Conservation (phyloP, 1,284 basidiomycete species). For the Pholiota adiposa region DNA sequence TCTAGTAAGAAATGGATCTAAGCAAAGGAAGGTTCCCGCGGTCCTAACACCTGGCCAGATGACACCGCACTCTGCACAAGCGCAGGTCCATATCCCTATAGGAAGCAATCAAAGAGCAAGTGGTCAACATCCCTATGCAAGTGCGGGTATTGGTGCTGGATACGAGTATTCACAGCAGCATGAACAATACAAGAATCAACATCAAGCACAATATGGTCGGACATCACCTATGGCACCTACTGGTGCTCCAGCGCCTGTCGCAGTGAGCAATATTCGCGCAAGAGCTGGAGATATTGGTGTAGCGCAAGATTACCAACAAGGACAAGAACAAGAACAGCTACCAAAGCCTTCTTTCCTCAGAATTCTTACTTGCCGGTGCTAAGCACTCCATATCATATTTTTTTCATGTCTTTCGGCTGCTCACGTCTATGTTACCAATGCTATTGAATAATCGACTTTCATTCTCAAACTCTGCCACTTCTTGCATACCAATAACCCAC, state of each 20-base stretch:
- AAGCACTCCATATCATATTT: conserved; percentile 30
- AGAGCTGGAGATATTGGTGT: conserved; percentile 68
- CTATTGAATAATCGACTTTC: conserved; percentile 17
- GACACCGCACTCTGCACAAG: conserved; percentile 72
- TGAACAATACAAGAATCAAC: conserved; percentile 49
- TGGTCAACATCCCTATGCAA: conserved; percentile 70
- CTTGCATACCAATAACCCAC: conserved; percentile 19
- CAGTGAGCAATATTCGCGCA: conserved; percentile 71
- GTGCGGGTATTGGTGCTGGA: conserved; percentile 47
- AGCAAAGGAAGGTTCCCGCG: conserved; percentile 61
- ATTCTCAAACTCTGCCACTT: conserved; percentile 16
- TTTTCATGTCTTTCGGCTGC: conserved; percentile 27
- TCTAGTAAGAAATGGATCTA: conserved; percentile 73
- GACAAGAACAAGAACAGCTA: conserved; percentile 58
- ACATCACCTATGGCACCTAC: conserved; percentile 77
- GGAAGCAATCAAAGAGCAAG: conserved; percentile 52
- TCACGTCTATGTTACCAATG: conserved; percentile 25
- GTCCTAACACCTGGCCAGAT: conserved; percentile 61
- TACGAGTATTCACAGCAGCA: conserved; percentile 57
- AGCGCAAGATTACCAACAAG: conserved; percentile 58
- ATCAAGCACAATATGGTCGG: conserved; percentile 60
- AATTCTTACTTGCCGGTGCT: conserved; percentile 80
- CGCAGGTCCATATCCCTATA: conserved; percentile 73
- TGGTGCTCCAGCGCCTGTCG: conserved; percentile 67
- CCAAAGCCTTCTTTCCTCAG: conserved; percentile 63